These are phyloP conservation scores for Diaporthe batatas DNA, from an alignment of 2,329 filamentous ascomycete genomes.

Conservation along the genomic window DNA sequence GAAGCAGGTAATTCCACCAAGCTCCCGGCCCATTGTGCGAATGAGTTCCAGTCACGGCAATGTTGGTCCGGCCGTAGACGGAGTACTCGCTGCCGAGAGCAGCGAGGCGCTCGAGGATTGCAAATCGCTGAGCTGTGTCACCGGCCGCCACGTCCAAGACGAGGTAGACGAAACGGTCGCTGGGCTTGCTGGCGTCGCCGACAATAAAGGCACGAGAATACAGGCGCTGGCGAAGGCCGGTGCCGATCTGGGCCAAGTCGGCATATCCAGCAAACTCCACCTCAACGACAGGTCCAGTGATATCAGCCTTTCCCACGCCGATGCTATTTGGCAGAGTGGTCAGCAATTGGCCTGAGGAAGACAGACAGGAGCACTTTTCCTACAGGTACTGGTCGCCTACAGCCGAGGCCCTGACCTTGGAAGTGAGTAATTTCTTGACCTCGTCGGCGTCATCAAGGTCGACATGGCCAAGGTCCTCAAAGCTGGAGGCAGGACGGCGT, in stretches of 20 bases:
- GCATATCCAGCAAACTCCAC: constrained; percentile 95
- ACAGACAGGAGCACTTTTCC: neutral
- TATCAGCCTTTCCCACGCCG: constrained; percentile 70
- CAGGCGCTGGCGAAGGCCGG: constrained; percentile 86
- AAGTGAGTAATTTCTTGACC: constrained; percentile 37
- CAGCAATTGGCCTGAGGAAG: neutral
- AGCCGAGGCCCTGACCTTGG: constrained; percentile 39
- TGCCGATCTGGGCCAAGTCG: constrained; percentile 83
- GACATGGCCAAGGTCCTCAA: constrained; percentile 33
- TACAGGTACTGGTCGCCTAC: constrained; percentile 41
- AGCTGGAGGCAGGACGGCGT: neutral
- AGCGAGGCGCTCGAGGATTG: constrained; percentile 82
- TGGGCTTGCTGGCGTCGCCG: constrained; percentile 73
- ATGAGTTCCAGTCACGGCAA: constrained; percentile 93
- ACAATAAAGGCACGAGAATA: constrained; percentile 93
- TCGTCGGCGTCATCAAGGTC: constrained; percentile 39
- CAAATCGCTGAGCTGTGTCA: constrained; percentile 88
- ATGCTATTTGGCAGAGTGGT: constrained; percentile 46
- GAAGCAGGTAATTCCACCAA: constrained; percentile 94
- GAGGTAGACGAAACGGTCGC: constrained; percentile 86
- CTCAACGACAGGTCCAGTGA: constrained; percentile 84
- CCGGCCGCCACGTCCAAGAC: constrained; percentile 90
- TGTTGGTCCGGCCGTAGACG: constrained; percentile 82
- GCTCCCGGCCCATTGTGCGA: constrained; percentile 92
- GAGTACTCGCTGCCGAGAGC: constrained; percentile 79